Percentiles rank a stretch among this genome's conserved stretches.
phyloP scores from a whole-genome alignment of 2,329 filamentous ascomycete species.

The Tolypocladium nubicola region DNA sequence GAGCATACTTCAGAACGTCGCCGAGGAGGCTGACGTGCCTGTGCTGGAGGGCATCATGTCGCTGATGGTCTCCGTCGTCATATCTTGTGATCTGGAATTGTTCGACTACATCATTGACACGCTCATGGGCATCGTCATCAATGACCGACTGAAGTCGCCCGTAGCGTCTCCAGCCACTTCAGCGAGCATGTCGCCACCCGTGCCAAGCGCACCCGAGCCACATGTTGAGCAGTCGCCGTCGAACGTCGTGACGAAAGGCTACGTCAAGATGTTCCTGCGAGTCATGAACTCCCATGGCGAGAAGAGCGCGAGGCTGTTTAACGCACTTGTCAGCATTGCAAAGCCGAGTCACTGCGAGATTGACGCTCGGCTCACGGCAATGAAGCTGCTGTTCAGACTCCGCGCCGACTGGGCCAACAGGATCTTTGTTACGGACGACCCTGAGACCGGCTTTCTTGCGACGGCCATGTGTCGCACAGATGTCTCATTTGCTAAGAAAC shows the following conservation, averaged over 20 bases:
- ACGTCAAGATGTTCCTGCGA: conserved; percentile 67
- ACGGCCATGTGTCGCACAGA: conserved; percentile 58
- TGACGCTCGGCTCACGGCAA: conserved; percentile 61
- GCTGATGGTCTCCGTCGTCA: conserved; percentile 54
- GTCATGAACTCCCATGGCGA: conserved; percentile 54
- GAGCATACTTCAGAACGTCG: conserved; percentile 49
- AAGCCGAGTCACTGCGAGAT: conserved; percentile 48
- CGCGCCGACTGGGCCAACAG: conserved; percentile 72
- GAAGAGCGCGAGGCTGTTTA: conserved; percentile 55
- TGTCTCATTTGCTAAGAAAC: conserved; percentile 37
- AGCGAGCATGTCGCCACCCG: conserved; percentile 10
- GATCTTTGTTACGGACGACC: conserved; percentile 58
- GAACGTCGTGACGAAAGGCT: conserved; percentile 61
- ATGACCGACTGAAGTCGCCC: conserved; percentile 35
- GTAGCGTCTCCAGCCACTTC: conserved; percentile 17
- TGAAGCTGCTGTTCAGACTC: conserved; percentile 73
- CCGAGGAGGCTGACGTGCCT: conserved; percentile 50
- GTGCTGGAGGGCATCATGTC: conserved; percentile 56
- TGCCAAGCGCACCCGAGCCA: conserved; percentile 10
- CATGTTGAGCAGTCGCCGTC: conserved; percentile 41
- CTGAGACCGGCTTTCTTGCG: conserved; percentile 66
- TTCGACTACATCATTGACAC: conserved; percentile 49
- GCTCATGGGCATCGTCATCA: conserved; percentile 38
- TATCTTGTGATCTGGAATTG: conserved; percentile 44
- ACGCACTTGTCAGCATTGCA: conserved; percentile 53